Evolutionary conservation across 805 yeast species (phyloP), one percentile per base, ranked within the genome.

Genomic region (Wickerhamomyces ciferrii): DNA sequence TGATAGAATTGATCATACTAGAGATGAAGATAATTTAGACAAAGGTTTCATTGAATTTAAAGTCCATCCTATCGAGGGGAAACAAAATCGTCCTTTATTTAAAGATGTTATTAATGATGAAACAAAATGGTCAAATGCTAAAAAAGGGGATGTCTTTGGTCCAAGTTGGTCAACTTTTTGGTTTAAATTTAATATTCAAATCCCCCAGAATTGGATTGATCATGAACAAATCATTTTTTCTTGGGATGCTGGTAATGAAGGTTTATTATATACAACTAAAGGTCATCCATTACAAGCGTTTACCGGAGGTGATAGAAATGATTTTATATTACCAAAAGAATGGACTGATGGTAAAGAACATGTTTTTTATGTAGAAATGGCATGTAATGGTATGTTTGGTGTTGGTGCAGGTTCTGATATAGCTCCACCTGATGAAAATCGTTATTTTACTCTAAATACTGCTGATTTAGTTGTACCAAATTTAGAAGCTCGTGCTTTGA

Each of bases 111-210:
- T 59, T 31, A 49, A 41, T 11, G 42, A 48, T 15, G 41, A 47
- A 5, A 48, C 51, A 3, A 70, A 74, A 20, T 80, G 81, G 73
- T 68, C 73, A 53, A 68, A 71, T 21, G 84, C 87, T n/a, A 62
- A 66, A 14, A 81, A 81, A 53, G 95, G 94, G 20, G 83, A 87
- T 54, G 67, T 72, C 9, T 89, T 87, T 62, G 97, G 98, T 0
- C 99, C 99, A 3, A 85, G 95, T 14, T 92, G 99, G 99, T 84
- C 92, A 48, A 86, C 98, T 1, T 95, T 89, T 53, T 92, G 99
- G 99, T 89, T 94, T 66, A 77, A 80, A 54, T 68, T 92, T 19
- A 66, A 73, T 14, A 66, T 87, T 48, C 68, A 70, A n/a, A 69
- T 92, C 5, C 96, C 96, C 0, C 53, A 69, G 15, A 62, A 71